Evolutionary conservation across 176 grass and related monocot species (phyloP).

Genomic region (Triticum turgidum): DNA sequence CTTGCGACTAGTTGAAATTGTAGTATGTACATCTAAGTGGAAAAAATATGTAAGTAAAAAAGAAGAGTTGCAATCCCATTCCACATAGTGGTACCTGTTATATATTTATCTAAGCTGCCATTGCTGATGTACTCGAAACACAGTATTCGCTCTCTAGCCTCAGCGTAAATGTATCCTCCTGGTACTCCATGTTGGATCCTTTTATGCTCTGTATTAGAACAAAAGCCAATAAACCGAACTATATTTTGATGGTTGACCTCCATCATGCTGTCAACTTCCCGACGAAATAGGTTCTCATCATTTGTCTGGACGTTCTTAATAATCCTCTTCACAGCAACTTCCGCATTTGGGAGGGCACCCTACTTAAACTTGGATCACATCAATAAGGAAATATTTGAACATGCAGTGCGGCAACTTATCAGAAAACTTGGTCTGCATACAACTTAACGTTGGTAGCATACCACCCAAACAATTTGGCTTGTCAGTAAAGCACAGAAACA

Average conservation of each 20-base stretch:
- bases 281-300: not conserved
- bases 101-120: not conserved
- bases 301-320: not conserved
- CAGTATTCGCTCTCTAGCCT: not conserved
- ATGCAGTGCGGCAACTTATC: not conserved
- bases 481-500: not conserved
- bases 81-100: not conserved
- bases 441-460: not conserved
- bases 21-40: too few species aligned
- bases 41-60: not conserved
- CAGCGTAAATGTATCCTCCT: not conserved
- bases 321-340: not conserved
- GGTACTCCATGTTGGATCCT: not conserved
- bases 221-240: not conserved
- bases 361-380: not conserved
- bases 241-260: not conserved
- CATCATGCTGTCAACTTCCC: not conserved
- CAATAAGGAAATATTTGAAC: not conserved
- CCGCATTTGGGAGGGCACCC: not conserved
- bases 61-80: not conserved
- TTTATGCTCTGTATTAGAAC: not conserved
- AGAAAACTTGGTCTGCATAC: not conserved
- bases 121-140: not conserved
- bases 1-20: not conserved
- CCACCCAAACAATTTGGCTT: not conserved